A percentile compares a stretch with the other conserved stretches of the same genome.
These are phyloP conservation scores for Suillus tomentosus DNA, from an alignment of 768 basidiomycete species.

Conservation along the genomic window DNA sequence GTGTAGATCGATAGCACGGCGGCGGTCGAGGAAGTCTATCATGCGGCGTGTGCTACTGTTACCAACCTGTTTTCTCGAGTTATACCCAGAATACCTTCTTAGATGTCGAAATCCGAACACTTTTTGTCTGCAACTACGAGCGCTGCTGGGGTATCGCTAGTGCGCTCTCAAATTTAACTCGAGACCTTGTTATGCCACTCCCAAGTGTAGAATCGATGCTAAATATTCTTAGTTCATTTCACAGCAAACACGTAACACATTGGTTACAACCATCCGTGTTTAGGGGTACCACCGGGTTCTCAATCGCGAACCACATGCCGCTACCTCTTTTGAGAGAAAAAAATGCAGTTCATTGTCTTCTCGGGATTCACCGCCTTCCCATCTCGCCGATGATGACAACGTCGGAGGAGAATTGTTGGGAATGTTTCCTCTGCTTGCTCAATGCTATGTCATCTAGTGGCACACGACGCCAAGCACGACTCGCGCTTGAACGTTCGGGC, in stretches of 20 bases:
- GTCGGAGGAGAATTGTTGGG: not conserved
- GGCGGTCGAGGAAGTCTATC: slow-evolving; percentile 73
- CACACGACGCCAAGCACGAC: not conserved
- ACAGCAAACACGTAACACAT: not conserved
- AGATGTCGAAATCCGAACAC: not conserved
- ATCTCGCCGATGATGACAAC: not conserved
- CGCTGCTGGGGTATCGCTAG: not conserved
- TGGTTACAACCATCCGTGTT: not conserved
- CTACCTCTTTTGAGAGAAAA: not conserved
- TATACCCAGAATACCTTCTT: slow-evolving; percentile 8
- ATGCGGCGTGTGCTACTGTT: slow-evolving; percentile 56
- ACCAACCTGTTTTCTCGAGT: slow-evolving; percentile 43
- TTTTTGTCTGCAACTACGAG: not conserved
- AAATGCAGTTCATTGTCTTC: not conserved
- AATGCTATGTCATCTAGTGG: not conserved
- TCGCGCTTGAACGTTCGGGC: not conserved
- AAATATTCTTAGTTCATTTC: not conserved
- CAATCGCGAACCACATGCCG: not conserved
- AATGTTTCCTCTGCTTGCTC: not conserved
- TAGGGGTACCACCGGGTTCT: not conserved
- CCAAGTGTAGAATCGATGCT: not conserved
- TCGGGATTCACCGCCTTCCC: not conserved
- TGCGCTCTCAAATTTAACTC: not conserved
- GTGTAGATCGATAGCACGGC: slow-evolving; percentile 66
- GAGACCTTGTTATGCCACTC: not conserved